phyloP scores from a whole-genome alignment of 2,329 filamentous ascomycete genomes.

The Pochonia chlamydosporia region DNA sequence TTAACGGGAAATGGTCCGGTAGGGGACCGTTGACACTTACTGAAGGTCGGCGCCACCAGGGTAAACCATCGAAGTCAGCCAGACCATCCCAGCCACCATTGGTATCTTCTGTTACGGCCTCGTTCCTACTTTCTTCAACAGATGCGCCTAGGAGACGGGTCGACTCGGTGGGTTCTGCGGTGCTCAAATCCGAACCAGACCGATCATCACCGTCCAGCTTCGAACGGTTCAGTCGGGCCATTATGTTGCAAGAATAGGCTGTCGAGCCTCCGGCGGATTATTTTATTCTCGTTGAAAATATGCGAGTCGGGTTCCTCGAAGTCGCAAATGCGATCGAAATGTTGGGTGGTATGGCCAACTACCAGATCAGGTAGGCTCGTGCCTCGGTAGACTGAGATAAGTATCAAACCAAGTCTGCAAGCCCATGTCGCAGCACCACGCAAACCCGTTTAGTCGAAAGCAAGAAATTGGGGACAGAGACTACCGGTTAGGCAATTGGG shows the following conservation, averaged over 20 bases:
- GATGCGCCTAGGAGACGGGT: constrained; percentile 6
- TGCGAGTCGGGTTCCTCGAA: not conserved
- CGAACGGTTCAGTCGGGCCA: not conserved
- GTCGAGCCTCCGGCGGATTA: not conserved
- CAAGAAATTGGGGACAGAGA: too few relatives aligned
- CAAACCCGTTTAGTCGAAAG: not conserved
- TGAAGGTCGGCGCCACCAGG: constrained; percentile 59
- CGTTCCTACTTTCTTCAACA: not conserved
- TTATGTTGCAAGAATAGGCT: not conserved
- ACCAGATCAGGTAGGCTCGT: not conserved
- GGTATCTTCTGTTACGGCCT: constrained; percentile 11
- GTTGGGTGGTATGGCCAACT: not conserved
- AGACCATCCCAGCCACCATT: constrained; percentile 38
- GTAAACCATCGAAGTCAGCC: constrained; percentile 53
- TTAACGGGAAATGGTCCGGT: not conserved
- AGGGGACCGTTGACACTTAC: constrained; percentile 31
- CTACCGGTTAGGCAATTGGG: not conserved
- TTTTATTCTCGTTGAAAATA: not conserved
- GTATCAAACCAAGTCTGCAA: not conserved
- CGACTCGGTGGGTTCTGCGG: not conserved
- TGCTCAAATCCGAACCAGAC: not conserved
- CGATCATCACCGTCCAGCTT: not conserved
- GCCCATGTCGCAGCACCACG: constrained; percentile 1
- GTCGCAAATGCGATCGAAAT: not conserved
- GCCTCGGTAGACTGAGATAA: not conserved